Base-by-base conservation (phyloP, 2,329 filamentous ascomycete genomes). In the Aspergillus sp. region DNA sequence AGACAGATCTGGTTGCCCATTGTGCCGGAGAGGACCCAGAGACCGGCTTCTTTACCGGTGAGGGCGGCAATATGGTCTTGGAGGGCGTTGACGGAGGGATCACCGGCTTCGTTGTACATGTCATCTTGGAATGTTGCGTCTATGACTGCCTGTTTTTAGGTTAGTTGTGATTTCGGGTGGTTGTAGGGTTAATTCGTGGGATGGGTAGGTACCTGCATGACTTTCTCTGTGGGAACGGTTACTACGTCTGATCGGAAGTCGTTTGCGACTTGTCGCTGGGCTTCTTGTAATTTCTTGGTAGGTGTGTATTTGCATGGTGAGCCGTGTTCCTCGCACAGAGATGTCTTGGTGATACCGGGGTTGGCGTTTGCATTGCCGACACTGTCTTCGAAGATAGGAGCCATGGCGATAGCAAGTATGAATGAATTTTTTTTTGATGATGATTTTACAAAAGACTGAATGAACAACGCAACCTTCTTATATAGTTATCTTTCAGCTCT, bases 1-100 rank as follows among this genome's bases (percentile, higher is more conserved):
- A 69, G 41, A 27, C 60, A 60, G 41, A 70, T 60, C 53, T 69
- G 65, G 48, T 70, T 70, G n/a, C 65, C 65, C 65, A 67, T 66
- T n/a, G 66, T 70, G 2, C 67, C 64, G 5, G 67, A 68, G 13
- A 66, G 47, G 19, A 61, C 58, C 49, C 64, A 66, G 3, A 69
- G 51, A 1, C 59, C 60, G 7, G 59, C 61, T 44, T 68, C 63
- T 46, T 63, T 64, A 20, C 66, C 66, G 1, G 63, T 63, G 2
- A 69, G 45, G 15, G 53, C 51, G 4, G 59, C 55, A 32, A 70
- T 52, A 22, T 61, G 58, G 15, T 58, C 49, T 48, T 69, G 58
- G 20, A 68, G 60, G 5, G 51, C 49, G 7, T 55, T 62, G 10
- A 64, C 60, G 3, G 57, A 56, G 9, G 44, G 41, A 22, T 63